Evolutionary conservation across 139 green algal genomes (phyloP).

Genomic region (Chlorella sp.): DNA sequence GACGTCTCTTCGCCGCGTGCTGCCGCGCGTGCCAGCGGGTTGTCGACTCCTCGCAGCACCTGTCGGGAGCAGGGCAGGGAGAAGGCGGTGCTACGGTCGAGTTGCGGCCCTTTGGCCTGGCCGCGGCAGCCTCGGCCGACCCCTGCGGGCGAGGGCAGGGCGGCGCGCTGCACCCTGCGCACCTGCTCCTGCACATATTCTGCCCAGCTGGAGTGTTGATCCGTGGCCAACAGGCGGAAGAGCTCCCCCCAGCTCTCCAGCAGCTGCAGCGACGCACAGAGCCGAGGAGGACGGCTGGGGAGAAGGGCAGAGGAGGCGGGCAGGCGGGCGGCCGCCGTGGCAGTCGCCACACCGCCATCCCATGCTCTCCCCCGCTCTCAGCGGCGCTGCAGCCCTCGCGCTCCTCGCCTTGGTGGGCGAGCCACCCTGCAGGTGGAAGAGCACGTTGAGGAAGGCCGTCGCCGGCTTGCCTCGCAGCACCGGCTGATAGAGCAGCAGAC

Average conservation of each 20-base stretch:
- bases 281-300: neutral
- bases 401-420: too few relatives aligned
- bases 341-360: too few relatives aligned
- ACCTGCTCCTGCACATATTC: constrained; percentile 26
- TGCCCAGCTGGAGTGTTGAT: constrained; percentile 6
- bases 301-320: neutral
- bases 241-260: constrained; percentile 33
- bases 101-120: neutral
- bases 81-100: neutral
- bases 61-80: constrained; percentile 1
- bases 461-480: constrained; percentile 17
- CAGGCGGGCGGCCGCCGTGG: neutral
- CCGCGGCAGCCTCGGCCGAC: neutral
- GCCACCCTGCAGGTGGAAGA: too few relatives aligned
- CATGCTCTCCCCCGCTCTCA: too few relatives aligned
- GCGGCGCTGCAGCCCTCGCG: too few relatives aligned
- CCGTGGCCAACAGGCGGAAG: constrained; percentile 9
- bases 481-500: constrained; percentile 23
- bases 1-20: neutral
- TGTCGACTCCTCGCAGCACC: constrained; percentile 17
- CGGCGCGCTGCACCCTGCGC: neutral
- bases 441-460: constrained; percentile 4
- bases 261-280: constrained; percentile 25
- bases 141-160: neutral
- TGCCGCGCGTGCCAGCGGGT: constrained; percentile 24